Base-by-base conservation (phyloP, 768 basidiomycete genomes). In the Mycena pura region DNA sequence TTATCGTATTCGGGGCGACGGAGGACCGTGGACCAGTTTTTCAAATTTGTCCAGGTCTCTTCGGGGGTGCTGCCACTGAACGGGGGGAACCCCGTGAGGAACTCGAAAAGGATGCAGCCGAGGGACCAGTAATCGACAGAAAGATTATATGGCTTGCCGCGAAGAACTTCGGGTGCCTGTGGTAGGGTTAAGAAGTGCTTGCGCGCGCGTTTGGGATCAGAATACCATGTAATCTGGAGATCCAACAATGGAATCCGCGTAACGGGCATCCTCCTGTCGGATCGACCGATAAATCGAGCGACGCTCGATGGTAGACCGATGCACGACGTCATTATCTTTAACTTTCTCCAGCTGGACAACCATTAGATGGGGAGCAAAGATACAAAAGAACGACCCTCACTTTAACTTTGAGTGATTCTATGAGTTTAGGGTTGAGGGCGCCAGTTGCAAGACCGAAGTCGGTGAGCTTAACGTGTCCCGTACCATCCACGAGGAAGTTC, bases 51-150 rank as follows among this genome's bases (percentile, higher is more conserved):
- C 97, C 97, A 99, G 0, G 97, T 99, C 76, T 99, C 97, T 66
- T 99, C 95, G 0, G 95, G 92, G 0, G 91, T 95, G 38, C 90
- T 86, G 17, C 97, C 97, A 45, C 93, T 97, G 79, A 99, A 99
- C 2, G 97, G 97, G 13, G 97, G 97, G 78, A 97, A 99, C 25
- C 97, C 96, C 1, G 94, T 92, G 15, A 96, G 80, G 74, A 96
- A 96, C 78, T 99, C 97, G 77, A 98, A 99, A 24, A 99, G 79
- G 68, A 99, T 99, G 74, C 97, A 99, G 6, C 97, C 97, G 8
- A 99, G 84, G 1, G 95, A 96, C 97, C 97, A 99, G 68, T 92
- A 99, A 76, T 99, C 97, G 46, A 99, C 97, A 0, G 93, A 93
- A 74, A 91, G 98, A 0, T 91, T 90, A 76, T 99, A 99, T 0